A percentile compares a stretch with the other conserved stretches of the same genome.
Evolutionary conservation across 75 land plant genomes (phyloP).

Genomic region (Sequoiadendron giganteum): DNA sequence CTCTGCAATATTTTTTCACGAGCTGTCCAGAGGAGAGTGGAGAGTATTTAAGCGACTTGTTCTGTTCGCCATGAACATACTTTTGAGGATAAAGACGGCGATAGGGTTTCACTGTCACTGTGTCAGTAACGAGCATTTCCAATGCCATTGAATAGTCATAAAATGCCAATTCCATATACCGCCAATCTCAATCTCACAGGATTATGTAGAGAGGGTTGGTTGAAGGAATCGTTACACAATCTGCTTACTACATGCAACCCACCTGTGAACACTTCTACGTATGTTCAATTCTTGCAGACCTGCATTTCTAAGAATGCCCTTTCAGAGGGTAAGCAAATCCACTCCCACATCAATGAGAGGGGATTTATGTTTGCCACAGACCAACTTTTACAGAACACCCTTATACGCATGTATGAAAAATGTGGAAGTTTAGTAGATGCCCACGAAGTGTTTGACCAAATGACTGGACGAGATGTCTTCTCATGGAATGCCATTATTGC

Average conservation of each 20-base stretch:
- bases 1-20: no score
- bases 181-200: background rate
- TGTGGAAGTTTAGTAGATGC: constrained; percentile 1
- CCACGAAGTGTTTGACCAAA: background rate
- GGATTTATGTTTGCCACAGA: background rate
- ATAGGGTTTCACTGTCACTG: no score
- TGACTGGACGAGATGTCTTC: constrained; percentile 26
- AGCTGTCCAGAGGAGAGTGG: no score
- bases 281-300: background rate
- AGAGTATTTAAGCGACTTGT: no score
- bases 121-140: no score
- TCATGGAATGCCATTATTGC: constrained; percentile 41
- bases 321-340: background rate
- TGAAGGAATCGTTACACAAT: background rate
- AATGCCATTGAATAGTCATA: no score
- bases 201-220: background rate
- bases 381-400: background rate
- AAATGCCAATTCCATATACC: background rate
- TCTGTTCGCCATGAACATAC: no score
- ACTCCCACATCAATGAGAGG: background rate
- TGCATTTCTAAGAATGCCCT: background rate
- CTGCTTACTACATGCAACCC: background rate
- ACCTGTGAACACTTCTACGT: background rate
- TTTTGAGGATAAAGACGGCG: no score
- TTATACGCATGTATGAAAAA: constrained; percentile 9